Conservation (phyloP, 2,329 filamentous ascomycete species). For the Penicillium sp. region DNA sequence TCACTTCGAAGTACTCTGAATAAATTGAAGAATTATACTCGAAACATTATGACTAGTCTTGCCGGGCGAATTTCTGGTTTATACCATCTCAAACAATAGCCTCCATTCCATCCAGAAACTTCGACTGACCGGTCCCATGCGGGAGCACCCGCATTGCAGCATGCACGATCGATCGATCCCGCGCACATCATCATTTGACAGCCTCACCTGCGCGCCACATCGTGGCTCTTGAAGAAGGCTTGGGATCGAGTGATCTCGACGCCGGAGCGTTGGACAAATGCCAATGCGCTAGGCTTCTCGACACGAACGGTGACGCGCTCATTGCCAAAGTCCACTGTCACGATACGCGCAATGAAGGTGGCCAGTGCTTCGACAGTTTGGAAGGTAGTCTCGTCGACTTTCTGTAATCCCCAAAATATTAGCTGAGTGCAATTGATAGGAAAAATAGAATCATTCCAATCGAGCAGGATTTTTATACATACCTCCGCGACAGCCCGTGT, state of each 20-base stretch:
- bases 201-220: conserved; percentile 21
- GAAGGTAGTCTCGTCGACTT: conserved; percentile 56
- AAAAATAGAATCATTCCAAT: not conserved
- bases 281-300: conserved; percentile 58
- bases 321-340: conserved; percentile 53
- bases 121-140: not conserved
- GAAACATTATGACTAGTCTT: not conserved
- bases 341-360: conserved; percentile 54
- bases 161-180: conserved; percentile 7
- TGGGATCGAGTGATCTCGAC: conserved; percentile 57
- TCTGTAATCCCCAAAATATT: conserved; percentile 32
- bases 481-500: conserved; percentile 49
- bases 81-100: not conserved
- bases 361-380: conserved; percentile 59
- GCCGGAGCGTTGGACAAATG: conserved; percentile 56
- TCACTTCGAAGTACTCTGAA: not conserved
- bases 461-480: conserved; percentile 16
- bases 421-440: not conserved
- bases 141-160: conserved; percentile 7
- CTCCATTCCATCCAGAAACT: not conserved
- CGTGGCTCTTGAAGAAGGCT: conserved; percentile 48
- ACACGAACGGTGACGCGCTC: conserved; percentile 55
- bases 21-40: not conserved
- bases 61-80: not conserved
- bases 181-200: conserved; percentile 14